phyloP scores from a whole-genome alignment of 108 stramenopile species.

The Hondaea fermentalgiana region DNA sequence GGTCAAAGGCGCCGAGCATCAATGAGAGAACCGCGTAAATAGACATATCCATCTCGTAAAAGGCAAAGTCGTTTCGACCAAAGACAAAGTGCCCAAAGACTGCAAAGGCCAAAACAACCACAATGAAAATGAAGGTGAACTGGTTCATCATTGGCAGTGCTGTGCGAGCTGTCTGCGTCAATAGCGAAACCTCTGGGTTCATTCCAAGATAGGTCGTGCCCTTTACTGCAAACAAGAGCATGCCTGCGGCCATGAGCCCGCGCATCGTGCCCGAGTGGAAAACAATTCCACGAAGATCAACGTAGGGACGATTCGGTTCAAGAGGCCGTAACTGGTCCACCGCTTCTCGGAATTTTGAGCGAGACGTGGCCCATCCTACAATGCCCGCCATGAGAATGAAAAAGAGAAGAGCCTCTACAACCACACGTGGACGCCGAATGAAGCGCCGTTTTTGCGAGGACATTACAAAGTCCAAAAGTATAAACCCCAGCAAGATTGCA shows the following conservation, averaged over 20 bases:
- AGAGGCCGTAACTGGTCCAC: not conserved
- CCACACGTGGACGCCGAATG: not conserved
- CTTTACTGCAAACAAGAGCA: not conserved
- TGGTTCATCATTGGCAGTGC: not conserved
- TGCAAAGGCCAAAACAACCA: not conserved
- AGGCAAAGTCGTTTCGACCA: not conserved
- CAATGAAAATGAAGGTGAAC: not conserved
- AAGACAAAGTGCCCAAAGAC: not conserved
- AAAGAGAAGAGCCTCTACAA: not conserved
- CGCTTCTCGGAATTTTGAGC: not conserved
- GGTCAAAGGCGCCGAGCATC: not conserved
- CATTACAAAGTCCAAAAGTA: not conserved
- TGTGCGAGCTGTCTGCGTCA: not conserved
- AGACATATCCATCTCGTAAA: not conserved
- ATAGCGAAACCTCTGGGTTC: not conserved
- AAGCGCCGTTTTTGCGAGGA: not conserved
- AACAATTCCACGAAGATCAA: not conserved
- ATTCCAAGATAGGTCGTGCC: not conserved
- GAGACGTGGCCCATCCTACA: not conserved
- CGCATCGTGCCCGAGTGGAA: not conserved
- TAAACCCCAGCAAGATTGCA: not conserved
- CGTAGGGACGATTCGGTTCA: not conserved
- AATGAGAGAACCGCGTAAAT: not conserved
- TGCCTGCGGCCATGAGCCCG: not conserved
- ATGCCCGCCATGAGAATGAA: not conserved